Evolutionary conservation across 2,329 filamentous ascomycete genomes (phyloP).

Genomic region (Paraphoma sp.): DNA sequence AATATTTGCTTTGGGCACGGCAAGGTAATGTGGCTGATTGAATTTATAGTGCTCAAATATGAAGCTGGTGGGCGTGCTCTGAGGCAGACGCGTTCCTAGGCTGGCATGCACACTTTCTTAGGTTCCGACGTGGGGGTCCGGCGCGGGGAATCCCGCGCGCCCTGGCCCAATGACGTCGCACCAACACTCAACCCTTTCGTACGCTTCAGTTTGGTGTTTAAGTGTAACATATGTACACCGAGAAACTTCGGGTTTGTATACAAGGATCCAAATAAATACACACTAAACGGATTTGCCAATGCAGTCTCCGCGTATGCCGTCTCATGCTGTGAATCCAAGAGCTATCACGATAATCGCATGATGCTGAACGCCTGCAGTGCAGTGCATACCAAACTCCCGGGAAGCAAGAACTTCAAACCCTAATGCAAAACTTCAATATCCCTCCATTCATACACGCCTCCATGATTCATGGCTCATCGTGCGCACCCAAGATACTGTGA

Average conservation of each 20-base stretch:
- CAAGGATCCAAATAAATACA: no score
- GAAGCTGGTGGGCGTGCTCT: neutral
- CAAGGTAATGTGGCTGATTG: no score
- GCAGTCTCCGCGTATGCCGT: neutral
- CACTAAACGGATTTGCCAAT: neutral
- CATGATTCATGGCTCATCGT: slow-evolving; percentile 9
- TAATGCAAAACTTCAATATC: neutral
- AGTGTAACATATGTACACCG: neutral
- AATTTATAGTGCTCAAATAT: no score
- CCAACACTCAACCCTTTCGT: no score
- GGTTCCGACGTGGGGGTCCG: neutral
- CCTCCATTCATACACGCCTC: no score
- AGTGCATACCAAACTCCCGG: neutral
- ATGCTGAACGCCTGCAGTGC: slow-evolving; percentile 1
- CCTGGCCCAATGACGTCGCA: neutral
- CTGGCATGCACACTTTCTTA: neutral
- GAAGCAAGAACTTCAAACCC: neutral
- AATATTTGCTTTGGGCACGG: no score
- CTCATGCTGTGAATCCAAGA: no score
- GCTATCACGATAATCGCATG: no score
- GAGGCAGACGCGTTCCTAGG: neutral
- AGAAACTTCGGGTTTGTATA: no score
- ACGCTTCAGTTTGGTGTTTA: neutral
- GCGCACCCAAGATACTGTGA: slow-evolving; percentile 36
- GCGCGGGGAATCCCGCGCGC: neutral